phyloP scores from a whole-genome alignment of 345 rosid species.

The Rhodamnia argentea region DNA sequence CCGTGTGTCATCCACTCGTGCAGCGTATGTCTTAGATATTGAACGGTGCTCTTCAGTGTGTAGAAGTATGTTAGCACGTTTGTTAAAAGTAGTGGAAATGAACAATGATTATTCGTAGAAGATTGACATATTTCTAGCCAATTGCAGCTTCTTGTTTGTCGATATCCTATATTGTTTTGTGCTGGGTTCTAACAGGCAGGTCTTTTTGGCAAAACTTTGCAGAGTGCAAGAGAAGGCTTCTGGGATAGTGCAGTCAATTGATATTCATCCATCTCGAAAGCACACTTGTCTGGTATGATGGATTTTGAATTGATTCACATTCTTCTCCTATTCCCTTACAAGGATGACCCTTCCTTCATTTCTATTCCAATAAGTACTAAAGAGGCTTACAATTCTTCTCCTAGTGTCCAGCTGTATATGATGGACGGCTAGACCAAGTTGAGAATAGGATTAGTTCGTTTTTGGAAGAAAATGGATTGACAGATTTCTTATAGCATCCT shows the following conservation, averaged over 20 bases:
- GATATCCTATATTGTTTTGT: not conserved
- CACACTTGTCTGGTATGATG: slow-evolving; percentile 74
- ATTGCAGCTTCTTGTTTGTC: not conserved
- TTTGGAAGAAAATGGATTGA: not conserved
- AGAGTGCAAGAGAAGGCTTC: slow-evolving; percentile 60
- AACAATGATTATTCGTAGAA: not conserved
- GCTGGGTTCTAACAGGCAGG: not conserved
- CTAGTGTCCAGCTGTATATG: not conserved
- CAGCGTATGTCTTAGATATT: not conserved
- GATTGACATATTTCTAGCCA: not conserved
- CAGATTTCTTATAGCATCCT: too few species aligned
- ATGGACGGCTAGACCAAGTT: not conserved
- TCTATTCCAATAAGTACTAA: not conserved
- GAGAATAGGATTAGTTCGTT: not conserved
- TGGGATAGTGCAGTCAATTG: slow-evolving; percentile 76
- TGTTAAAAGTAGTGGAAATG: not conserved
- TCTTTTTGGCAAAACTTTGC: slow-evolving; percentile 6
- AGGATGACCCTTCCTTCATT: not conserved
- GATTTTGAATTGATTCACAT: not conserved
- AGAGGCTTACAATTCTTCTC: not conserved
- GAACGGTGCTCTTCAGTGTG: not conserved
- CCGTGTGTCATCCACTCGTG: not conserved
- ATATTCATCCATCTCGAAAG: slow-evolving; percentile 86
- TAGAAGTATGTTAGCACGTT: not conserved
- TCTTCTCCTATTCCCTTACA: not conserved